phyloP scores from a whole-genome alignment of 2,329 filamentous ascomycete genomes.

The Emydomyces testavorans region DNA sequence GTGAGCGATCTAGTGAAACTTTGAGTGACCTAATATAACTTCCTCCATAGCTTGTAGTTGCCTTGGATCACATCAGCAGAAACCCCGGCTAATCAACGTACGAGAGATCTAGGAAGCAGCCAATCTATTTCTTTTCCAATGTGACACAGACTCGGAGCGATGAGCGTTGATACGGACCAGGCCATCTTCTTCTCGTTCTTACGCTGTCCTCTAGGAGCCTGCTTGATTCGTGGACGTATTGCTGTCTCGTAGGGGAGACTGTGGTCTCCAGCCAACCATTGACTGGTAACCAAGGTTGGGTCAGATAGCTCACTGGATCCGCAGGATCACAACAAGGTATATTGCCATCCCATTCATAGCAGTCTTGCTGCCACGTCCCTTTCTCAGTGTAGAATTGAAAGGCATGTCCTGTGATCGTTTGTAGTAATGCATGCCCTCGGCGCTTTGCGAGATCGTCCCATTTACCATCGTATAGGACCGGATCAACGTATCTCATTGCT shows the following conservation, averaged over 20 bases:
- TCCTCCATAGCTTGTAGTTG: too few species aligned
- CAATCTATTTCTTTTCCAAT: not conserved
- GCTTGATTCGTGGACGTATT: constrained; percentile 1
- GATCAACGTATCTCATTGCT: constrained; percentile 16
- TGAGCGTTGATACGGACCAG: not conserved
- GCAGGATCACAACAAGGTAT: constrained; percentile 7
- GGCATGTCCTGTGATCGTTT: constrained; percentile 11
- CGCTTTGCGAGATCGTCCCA: constrained; percentile 1
- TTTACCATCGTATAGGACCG: constrained; percentile 13
- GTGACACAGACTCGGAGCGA: not conserved
- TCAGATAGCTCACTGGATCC: constrained; percentile 5
- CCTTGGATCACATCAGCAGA: too few species aligned
- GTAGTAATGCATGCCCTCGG: constrained; percentile 8
- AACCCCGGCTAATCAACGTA: not conserved
- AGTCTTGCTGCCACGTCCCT: constrained; percentile 14
- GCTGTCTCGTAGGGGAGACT: constrained; percentile 1
- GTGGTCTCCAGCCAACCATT: constrained; percentile 14
- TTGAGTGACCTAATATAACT: too few species aligned
- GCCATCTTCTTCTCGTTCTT: not conserved
- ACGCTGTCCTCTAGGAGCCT: not conserved
- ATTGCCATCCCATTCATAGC: constrained; percentile 5
- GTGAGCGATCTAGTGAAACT: too few species aligned
- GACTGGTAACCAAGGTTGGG: constrained; percentile 12
- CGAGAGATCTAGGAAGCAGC: not conserved
- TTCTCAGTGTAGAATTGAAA: constrained; percentile 14